Evolutionary conservation across 2,329 filamentous ascomycete species (phyloP).

Genomic region (Hypoxylon rubiginosum): DNA sequence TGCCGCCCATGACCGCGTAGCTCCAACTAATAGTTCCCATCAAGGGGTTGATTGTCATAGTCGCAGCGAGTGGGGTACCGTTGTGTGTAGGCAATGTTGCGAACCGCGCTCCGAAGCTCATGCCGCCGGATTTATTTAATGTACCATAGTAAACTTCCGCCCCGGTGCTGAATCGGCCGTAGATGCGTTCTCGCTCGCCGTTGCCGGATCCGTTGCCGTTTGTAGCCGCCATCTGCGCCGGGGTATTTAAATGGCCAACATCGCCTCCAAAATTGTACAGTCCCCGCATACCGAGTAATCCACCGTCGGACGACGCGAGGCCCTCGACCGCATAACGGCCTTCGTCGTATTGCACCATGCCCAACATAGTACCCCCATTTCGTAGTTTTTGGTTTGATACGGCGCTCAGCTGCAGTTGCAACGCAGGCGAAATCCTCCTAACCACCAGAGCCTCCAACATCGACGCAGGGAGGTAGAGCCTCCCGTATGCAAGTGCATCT

Average conservation of each 20-base stretch:
- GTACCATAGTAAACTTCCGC: slow-evolving; percentile 96
- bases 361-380: slow-evolving; percentile 82
- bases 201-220: slow-evolving; percentile 46
- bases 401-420: slow-evolving; percentile 83
- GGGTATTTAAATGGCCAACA: slow-evolving; percentile 55
- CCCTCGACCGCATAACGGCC: slow-evolving; percentile 92
- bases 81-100: slow-evolving; percentile 84
- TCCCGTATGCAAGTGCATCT: slow-evolving; percentile 79
- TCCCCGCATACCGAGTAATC: slow-evolving; percentile 86
- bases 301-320: slow-evolving; percentile 91
- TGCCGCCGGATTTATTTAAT: slow-evolving; percentile 91
- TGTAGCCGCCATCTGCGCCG: slow-evolving; percentile 25
- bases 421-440: slow-evolving; percentile 79
- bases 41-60: slow-evolving; percentile 90
- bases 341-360: slow-evolving; percentile 82
- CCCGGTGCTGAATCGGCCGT: slow-evolving; percentile 89
- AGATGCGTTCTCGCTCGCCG: slow-evolving; percentile 70
- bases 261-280: slow-evolving; percentile 95
- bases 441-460: slow-evolving; percentile 89
- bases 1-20: slow-evolving; percentile 90
- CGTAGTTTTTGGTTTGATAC: slow-evolving; percentile 79
- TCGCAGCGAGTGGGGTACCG: slow-evolving; percentile 93
- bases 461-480: slow-evolving; percentile 85
- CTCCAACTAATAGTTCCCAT: slow-evolving; percentile 94
- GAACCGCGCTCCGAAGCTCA: slow-evolving; percentile 90